These are phyloP conservation scores for Stenocarpella maydis DNA, from an alignment of 2,329 filamentous ascomycete genomes.

Conservation along the genomic window DNA sequence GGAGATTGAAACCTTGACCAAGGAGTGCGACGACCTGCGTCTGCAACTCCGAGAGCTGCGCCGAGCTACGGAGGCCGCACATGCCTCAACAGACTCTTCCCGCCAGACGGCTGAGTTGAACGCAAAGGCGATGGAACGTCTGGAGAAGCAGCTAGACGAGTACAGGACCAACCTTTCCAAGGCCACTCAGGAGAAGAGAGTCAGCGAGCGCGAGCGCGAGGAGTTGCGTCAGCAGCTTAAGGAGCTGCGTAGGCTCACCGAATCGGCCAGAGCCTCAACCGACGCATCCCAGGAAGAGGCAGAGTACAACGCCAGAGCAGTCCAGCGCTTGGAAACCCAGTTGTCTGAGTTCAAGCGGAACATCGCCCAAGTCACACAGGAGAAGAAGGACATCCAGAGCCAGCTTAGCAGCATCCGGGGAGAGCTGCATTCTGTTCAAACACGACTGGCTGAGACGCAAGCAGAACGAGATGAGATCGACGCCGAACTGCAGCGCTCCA, in stretches of 20 bases:
- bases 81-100: constrained; percentile 43
- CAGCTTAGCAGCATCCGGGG: constrained; percentile 66
- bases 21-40: constrained; percentile 54
- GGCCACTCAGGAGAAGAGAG: constrained; percentile 56
- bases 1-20: constrained; percentile 53
- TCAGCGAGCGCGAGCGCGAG: constrained; percentile 55
- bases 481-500: constrained; percentile 63
- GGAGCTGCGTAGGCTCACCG: constrained; percentile 41
- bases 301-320: constrained; percentile 49
- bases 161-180: constrained; percentile 75
- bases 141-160: constrained; percentile 65
- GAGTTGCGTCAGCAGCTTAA: constrained; percentile 54
- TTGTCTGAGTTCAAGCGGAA: constrained; percentile 67
- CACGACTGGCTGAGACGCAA: constrained; percentile 64
- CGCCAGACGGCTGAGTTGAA: constrained; percentile 47
- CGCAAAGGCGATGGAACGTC: constrained; percentile 55
- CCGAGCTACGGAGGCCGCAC: constrained; percentile 41
- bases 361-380: constrained; percentile 62
- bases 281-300: constrained; percentile 45
- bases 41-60: constrained; percentile 51
- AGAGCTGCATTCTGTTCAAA: constrained; percentile 67
- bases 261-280: constrained; percentile 43
- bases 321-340: constrained; percentile 63
- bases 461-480: constrained; percentile 74
- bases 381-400: constrained; percentile 71